Evolutionary conservation across 129 eudicot species (phyloP), one percentile per base, ranked within the genome.

Genomic region (Smallanthus sonchifolius): DNA sequence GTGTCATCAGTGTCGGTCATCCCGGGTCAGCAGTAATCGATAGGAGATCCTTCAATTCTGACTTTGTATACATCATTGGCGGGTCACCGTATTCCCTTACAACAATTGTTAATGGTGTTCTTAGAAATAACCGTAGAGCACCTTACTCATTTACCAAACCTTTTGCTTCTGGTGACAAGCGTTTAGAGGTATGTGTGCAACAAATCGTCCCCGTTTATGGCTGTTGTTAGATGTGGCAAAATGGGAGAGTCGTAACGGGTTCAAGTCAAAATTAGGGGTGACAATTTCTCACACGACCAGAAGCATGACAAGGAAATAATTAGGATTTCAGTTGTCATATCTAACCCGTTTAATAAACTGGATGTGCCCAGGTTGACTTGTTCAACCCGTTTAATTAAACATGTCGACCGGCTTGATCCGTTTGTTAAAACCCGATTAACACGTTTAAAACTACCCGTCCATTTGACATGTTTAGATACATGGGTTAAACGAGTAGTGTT

Each of bases 121-220:
- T 94, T 38, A 84, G 98, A 81, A 79, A 83, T 83, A 94, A 94
- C 71, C 80, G 84, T 43, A 94, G 98, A 79, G 84, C 96, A n/a
- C 98, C 97, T 77, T 94, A 86, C 76, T 80, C 98, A 8, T 78
- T 94, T 61, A 78, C 81, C 64, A 90, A 86, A 82, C 91, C 93
- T 36, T 90, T 88, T 52, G 63, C 85, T 77, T 66, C 86, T 52
- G 83, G 91, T 61, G 98, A 94, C 91, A 85, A 68, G 77, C 97
- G 97, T 39, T 71, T 88, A 44, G 87, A 90, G 98, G 98, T 93
- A 72, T n/a, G 48, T 40, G n/a, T 65, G 67, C 34, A 34, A 15
- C 73, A 65, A 42, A 65, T 57, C 45, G 3, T 60, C 44, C 30
- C 20, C 63, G 35, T 17, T 34, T 32, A 60, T 28, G 24, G 6